A percentile compares a stretch with the other conserved stretches of the same genome.
Conservation (phyloP, 2,329 filamentous ascomycete genomes). For the Xylariaceae sp. region DNA sequence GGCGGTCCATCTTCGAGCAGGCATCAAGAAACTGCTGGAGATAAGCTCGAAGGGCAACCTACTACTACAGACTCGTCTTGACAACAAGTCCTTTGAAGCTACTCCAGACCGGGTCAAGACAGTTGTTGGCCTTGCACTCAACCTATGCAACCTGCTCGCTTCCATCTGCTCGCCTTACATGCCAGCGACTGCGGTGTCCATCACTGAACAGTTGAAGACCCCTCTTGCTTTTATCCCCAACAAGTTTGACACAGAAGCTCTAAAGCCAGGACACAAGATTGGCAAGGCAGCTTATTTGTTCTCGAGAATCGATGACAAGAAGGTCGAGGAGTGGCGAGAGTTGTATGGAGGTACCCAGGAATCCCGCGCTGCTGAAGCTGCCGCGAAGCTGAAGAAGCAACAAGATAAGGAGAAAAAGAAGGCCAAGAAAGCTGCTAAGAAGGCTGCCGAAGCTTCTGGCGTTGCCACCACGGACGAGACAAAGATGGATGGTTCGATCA, state of each 20-base stretch:
- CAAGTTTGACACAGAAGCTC: slow-evolving; percentile 44
- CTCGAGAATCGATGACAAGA: slow-evolving; percentile 66
- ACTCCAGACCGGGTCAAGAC: slow-evolving; percentile 32
- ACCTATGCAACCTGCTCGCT: slow-evolving; percentile 64
- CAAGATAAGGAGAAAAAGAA: slow-evolving; percentile 28
- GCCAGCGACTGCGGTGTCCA: slow-evolving; percentile 57
- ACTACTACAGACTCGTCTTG: slow-evolving; percentile 41
- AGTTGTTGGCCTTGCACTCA: slow-evolving; percentile 60
- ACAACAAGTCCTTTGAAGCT: slow-evolving; percentile 34
- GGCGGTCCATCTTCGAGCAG: slow-evolving; percentile 53
- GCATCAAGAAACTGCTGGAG: slow-evolving; percentile 57
- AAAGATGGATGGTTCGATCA: slow-evolving; percentile 17
- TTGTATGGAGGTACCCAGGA: slow-evolving; percentile 46
- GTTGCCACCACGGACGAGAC: slow-evolving; percentile 11
- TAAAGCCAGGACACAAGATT: slow-evolving; percentile 62
- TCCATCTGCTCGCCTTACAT: slow-evolving; percentile 66
- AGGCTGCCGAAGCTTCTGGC: slow-evolving; percentile 10
- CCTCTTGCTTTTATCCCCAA: slow-evolving; percentile 50
- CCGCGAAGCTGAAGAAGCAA: slow-evolving; percentile 27
- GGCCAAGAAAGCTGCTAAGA: slow-evolving; percentile 21
- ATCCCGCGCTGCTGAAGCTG: slow-evolving; percentile 23
- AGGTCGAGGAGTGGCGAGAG: slow-evolving; percentile 67
- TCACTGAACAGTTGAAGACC: slow-evolving; percentile 59
- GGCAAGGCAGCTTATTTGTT: slow-evolving; percentile 67
- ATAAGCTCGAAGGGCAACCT: slow-evolving; percentile 60